Evolutionary conservation across 257 asterid species (phyloP), one percentile per base, ranked within the genome.

Genomic region (Solanum appendiculatum): DNA sequence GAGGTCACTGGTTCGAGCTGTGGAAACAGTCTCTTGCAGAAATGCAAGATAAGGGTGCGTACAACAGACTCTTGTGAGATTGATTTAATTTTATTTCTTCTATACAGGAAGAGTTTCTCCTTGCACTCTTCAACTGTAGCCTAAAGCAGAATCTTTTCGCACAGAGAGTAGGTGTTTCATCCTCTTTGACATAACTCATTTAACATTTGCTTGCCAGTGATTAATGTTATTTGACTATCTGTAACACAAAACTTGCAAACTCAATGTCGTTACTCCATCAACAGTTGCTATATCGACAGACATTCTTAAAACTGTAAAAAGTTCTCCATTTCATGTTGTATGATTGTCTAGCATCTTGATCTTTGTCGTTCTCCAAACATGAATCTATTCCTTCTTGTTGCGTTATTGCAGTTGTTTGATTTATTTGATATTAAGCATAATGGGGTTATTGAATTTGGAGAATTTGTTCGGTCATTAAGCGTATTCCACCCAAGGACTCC

Each of bases 91-190:
- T 33, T 85, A 33, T 18, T 40, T 33, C 85, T 80, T 88, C 81
- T 60, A 86, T 86, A 82, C 95, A 96, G 99, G 98, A 96, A 87
- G 99, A 96, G 84, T 96, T 96, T 89, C 90, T 93, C 92, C 93
- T 95, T 68, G 99, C 98, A 18, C 93, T 94, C 88, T 93, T 93
- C 90, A 82, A 90, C 25, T 84, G 95, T 91, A 91, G 87, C 86
- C 88, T 88, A 89, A 91, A 91, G 90, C 91, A 88, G 82, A 96
- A 87, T 90, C 85, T 96, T 87, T 92, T 96, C 27, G 95, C 96
- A 69, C 97, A 96, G 88, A 91, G 94, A 92, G 99, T 96, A 33
- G 4, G 94, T 89, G 56, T 81, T 63, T 83, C 37, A 46, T 40
- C 25, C 83, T 58, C 29, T 83, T 27, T 86, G 39, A 31, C 10